Percentiles rank a stretch among this genome's conserved stretches.
These are phyloP conservation scores for Neoboletus brunneissimus DNA, from an alignment of 768 basidiomycete species.

Conservation along the genomic window DNA sequence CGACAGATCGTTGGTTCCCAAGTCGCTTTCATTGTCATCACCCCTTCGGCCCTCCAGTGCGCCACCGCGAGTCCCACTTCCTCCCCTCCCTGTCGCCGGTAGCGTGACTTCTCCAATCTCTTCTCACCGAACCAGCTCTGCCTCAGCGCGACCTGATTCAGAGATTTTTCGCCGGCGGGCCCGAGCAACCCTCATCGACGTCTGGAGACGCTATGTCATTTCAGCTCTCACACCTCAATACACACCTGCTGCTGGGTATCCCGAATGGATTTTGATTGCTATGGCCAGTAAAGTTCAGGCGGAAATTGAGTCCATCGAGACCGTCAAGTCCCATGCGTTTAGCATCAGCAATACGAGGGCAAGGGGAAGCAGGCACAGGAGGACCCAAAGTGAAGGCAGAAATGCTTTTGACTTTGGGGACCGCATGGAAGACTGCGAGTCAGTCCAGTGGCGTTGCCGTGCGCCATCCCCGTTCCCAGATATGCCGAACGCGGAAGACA, in stretches of 20 bases:
- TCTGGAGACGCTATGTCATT: conserved; percentile 61
- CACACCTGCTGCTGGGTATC: conserved; percentile 32
- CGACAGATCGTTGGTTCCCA: conserved; percentile 32
- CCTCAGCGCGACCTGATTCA: conserved; percentile 22
- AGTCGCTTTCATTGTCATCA: conserved; percentile 27
- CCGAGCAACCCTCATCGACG: conserved; percentile 64
- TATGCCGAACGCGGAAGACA: conserved; percentile 12
- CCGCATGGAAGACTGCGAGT: conserved; percentile 17
- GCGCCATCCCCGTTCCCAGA: conserved; percentile 25
- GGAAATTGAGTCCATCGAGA: conserved; percentile 17
- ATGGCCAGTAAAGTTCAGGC: conserved; percentile 17
- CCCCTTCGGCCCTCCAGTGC: conserved; percentile 20
- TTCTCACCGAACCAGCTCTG: conserved; percentile 10
- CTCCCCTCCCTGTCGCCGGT: conserved; percentile 28
- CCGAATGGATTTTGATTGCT: conserved; percentile 32
- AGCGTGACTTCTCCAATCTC: conserved; percentile 29
- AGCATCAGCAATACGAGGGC: neutral
- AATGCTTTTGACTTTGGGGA: conserved; percentile 37
- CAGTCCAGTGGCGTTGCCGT: conserved; percentile 25
- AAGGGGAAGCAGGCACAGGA: conserved; percentile 44
- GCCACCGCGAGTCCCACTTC: conserved; percentile 30
- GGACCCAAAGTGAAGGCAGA: conserved; percentile 42
- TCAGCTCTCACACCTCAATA: conserved; percentile 43
- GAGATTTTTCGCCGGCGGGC: conserved; percentile 57
- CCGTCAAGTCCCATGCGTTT: neutral